Conservation (phyloP, 805 yeast species). For the Zygosaccharomyces gambellarensis region DNA sequence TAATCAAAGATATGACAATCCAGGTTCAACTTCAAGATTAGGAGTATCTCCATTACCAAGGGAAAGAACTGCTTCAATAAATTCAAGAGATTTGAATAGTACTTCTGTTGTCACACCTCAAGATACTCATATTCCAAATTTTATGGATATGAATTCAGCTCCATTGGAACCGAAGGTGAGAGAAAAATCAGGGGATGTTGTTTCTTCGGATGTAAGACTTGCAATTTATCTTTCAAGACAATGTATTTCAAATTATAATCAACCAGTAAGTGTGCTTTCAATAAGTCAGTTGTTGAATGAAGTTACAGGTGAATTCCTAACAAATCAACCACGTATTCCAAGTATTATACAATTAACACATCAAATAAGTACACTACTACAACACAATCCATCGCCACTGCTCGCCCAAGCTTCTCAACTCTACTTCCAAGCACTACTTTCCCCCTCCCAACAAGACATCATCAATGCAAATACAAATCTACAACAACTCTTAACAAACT, state of each 20-base stretch:
- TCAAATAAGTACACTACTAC: conserved; percentile 21
- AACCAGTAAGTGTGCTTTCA: conserved; percentile 8
- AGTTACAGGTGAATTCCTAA: conserved; percentile 7
- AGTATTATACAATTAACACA: conserved; percentile 13
- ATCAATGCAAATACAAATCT: conserved; percentile 18
- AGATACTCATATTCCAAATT: background rate
- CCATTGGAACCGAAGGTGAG: background rate
- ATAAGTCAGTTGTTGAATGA: conserved; percentile 10
- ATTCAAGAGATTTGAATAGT: background rate
- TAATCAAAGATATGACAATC: background rate
- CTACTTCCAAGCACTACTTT: conserved; percentile 17
- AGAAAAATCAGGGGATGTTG: background rate
- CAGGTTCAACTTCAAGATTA: background rate
- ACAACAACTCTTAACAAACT: conserved; percentile 15
- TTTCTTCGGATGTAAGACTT: conserved; percentile 7
- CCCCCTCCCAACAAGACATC: conserved; percentile 18
- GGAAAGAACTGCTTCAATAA: background rate
- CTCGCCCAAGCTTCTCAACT: conserved; percentile 18
- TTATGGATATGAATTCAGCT: background rate
- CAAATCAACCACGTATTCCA: conserved; percentile 8
- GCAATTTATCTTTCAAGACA: conserved; percentile 11
- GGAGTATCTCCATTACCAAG: background rate
- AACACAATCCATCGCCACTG: conserved; percentile 17
- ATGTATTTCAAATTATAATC: conserved; percentile 9
- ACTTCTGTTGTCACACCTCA: background rate